phyloP scores from a whole-genome alignment of 75 land plant genomes.

The Azolla pinnata region DNA sequence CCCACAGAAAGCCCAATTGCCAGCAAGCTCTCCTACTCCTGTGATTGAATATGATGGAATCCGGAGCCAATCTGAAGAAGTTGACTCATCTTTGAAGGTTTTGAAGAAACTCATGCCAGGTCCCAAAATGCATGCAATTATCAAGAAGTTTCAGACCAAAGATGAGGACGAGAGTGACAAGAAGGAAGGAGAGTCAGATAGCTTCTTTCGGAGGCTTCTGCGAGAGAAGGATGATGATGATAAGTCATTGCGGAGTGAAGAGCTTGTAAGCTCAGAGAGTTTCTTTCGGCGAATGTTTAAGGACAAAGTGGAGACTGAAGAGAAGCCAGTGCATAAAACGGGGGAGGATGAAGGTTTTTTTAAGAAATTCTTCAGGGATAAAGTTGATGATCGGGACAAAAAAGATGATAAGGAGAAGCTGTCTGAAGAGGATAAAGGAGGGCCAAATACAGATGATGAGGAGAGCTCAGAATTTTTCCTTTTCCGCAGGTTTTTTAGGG shows the following conservation, averaged over 20 bases:
- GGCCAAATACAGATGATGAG: constrained; percentile 55
- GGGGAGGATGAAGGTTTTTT: constrained; percentile 52
- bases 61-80: constrained; percentile 49
- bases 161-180: constrained; percentile 60
- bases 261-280: constrained; percentile 44
- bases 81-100: constrained; percentile 48
- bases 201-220: constrained; percentile 57
- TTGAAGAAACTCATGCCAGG: constrained; percentile 83
- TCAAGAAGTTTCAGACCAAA: constrained; percentile 69
- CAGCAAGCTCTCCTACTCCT: constrained; percentile 20
- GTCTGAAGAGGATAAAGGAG: constrained; percentile 41
- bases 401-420: constrained; percentile 29
- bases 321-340: constrained; percentile 17
- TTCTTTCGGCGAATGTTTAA: constrained; percentile 61
- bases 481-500: constrained; percentile 75
- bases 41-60: constrained; percentile 34
- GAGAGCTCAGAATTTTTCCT: constrained; percentile 70
- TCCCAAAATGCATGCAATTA: constrained; percentile 70
- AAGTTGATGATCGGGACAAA: constrained; percentile 41
- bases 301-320: constrained; percentile 50
- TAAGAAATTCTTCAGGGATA: constrained; percentile 45
- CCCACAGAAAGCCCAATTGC: constrained; percentile 26
- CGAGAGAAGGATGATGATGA: constrained; percentile 54
- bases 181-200: constrained; percentile 31
- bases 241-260: constrained; percentile 32